Base-by-base conservation (phyloP, 306 rosid genomes). In the Cucurbita argyrosperma region DNA sequence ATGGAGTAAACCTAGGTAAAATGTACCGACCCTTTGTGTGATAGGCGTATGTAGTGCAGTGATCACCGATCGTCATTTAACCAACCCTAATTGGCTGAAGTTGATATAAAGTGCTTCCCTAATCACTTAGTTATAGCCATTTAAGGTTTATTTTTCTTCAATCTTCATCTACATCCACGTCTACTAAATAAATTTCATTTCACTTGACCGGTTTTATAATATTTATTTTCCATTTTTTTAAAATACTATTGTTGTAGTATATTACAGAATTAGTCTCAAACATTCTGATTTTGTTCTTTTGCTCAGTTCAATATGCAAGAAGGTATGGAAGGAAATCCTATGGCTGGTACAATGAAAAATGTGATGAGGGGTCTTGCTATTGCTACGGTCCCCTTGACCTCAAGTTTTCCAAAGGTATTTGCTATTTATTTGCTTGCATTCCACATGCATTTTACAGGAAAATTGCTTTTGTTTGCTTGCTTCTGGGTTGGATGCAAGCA, bases 281-380 rank as follows among this genome's bases (percentile, higher is more conserved):
- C 65, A 37, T 50, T 57, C 61, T 78, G 61, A 21, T 4, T 71
- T 18, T 4, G 19, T 50, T 13, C 55, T 80, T 73, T 67, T 83
- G 73, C 70, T 72, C 81, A 94, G 99, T 80, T 73, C 85, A 88
- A 94, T 80, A 72, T 87, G 90, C 99, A 85, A 85, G 96, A 90
- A 81, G 99, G 97, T 16, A 54, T 89, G 92, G 99, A 94, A 90
- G 97, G 96, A 76, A 94, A 91, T 85, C 92, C 97, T 77, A 45
- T 58, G 68, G 96, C 89, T 68, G 60, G 58, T 47, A 91, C 87
- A 78, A 89, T 89, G 96, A 94, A 94, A 87, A 94, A 86, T 38
- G 40, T 94, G 51, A 84, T 90, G 46, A 89, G 99, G 81, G 92
- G 71, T 76, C 74, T 94, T 82, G 99, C 99, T 55, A 76, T 94